Conservation (phyloP, 1,284 basidiomycete genomes). For the Trichosporon faecale region DNA sequence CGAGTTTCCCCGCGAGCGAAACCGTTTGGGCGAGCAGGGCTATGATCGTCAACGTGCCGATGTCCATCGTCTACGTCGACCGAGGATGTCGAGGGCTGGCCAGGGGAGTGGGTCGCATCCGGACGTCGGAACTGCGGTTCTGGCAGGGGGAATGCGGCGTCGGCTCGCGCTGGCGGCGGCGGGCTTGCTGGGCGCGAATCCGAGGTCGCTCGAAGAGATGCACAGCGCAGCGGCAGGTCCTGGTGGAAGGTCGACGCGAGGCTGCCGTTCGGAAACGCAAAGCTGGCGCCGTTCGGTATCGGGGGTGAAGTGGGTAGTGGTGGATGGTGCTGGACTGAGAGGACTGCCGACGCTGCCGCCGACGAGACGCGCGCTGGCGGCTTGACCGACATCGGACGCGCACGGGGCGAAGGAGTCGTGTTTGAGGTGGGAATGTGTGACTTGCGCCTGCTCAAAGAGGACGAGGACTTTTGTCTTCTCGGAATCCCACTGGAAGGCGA, state of each 20-base stretch:
- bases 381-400: background rate
- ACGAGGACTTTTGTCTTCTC: background rate
- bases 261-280: background rate
- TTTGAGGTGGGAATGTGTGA: slow-evolving; percentile 7
- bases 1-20: slow-evolving; percentile 1
- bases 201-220: background rate
- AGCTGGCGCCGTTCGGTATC: background rate
- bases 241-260: background rate
- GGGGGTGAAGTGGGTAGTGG: background rate
- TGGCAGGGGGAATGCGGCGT: background rate
- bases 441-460: background rate
- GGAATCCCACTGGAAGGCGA: background rate
- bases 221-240: background rate
- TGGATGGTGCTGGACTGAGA: background rate
- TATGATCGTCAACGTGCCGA: slow-evolving; percentile 5
- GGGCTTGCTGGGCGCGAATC: background rate
- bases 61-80: slow-evolving; percentile 1
- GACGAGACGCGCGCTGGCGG: background rate
- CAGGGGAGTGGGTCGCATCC: background rate
- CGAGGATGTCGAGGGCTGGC: background rate
- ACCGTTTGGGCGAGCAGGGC: slow-evolving; percentile 8
- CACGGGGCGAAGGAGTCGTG: background rate
- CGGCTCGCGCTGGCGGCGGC: background rate
- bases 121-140: slow-evolving; percentile 5
- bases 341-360: background rate